A percentile compares a stretch with the other conserved stretches of the same genome.
These are phyloP conservation scores for Astrothelium subdiscretum DNA, from an alignment of 495 filamentous ascomycete genomes.

Conservation along the genomic window DNA sequence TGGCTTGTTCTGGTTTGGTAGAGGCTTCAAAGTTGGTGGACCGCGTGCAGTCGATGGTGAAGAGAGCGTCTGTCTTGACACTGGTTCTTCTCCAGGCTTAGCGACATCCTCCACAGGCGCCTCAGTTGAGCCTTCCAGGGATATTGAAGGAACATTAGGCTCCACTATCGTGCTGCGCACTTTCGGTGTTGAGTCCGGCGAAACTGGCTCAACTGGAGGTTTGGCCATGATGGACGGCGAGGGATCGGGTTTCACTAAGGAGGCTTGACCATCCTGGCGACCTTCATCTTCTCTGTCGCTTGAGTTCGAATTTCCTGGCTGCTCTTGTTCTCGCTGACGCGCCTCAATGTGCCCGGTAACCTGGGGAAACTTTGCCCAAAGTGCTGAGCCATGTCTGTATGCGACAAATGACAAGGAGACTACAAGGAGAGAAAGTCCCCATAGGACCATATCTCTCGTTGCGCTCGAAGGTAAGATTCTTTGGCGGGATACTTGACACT, in stretches of 20 bases:
- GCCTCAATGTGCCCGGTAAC: neutral
- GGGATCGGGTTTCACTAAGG: neutral
- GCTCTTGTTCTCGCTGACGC: neutral
- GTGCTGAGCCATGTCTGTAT: neutral
- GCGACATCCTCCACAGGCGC: too few species aligned
- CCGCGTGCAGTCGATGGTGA: neutral
- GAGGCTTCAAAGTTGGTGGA: neutral
- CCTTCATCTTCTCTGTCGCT: neutral
- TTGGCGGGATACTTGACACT: neutral
- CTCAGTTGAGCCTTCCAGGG: neutral
- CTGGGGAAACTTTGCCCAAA: neutral
- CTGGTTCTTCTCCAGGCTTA: neutral
- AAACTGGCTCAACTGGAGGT: constrained; percentile 9
- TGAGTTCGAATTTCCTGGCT: neutral
- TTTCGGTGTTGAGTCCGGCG: constrained; percentile 40
- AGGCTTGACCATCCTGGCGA: neutral
- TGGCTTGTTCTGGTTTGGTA: neutral
- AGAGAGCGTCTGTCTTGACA: neutral
- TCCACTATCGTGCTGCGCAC: constrained; percentile 15
- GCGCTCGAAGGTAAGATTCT: neutral
- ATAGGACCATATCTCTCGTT: neutral
- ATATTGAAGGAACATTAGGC: neutral
- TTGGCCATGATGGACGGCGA: neutral
- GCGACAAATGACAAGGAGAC: neutral
- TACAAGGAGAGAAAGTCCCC: neutral